Conservation (phyloP, 2,329 filamentous ascomycete species). For the Colletotrichum acutatum region DNA sequence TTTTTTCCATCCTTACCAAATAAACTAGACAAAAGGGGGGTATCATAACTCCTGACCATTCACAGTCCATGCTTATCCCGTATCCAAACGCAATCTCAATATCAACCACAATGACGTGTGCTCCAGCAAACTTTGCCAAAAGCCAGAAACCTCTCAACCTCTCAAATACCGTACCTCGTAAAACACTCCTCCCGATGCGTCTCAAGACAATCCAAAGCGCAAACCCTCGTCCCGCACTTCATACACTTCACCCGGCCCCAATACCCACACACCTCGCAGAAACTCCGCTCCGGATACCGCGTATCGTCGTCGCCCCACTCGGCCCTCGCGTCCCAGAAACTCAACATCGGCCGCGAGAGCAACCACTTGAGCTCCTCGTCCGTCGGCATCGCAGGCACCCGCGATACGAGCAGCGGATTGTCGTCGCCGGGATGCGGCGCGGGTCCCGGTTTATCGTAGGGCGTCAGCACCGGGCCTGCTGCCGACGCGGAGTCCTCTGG, state of each 20-base stretch:
- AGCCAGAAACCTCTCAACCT: no score
- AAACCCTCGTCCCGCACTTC: conserved; percentile 83
- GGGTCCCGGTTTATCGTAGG: conserved; percentile 47
- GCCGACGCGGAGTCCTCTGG: not conserved
- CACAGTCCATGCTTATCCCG: not conserved
- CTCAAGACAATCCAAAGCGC: conserved; percentile 79
- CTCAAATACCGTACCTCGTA: conserved; percentile 67
- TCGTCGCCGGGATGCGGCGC: conserved; percentile 59
- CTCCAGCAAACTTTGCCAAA: no score
- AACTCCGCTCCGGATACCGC: conserved; percentile 69
- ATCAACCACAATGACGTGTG: not conserved
- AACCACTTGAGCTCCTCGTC: conserved; percentile 73
- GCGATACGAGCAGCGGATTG: conserved; percentile 68
- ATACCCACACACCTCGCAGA: conserved; percentile 85
- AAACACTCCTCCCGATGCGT: conserved; percentile 79
- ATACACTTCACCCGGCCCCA: conserved; percentile 82
- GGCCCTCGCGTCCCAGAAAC: conserved; percentile 72
- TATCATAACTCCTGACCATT: conserved; percentile 19
- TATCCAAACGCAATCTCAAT: not conserved
- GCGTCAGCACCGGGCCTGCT: conserved; percentile 45
- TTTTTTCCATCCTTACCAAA: not conserved
- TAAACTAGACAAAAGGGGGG: not conserved
- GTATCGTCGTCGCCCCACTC: conserved; percentile 52
- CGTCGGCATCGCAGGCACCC: conserved; percentile 67
- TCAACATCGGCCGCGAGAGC: conserved; percentile 72